Evolutionary conservation across 305 asterid genomes (phyloP).

Genomic region (Andrographis paniculata): DNA sequence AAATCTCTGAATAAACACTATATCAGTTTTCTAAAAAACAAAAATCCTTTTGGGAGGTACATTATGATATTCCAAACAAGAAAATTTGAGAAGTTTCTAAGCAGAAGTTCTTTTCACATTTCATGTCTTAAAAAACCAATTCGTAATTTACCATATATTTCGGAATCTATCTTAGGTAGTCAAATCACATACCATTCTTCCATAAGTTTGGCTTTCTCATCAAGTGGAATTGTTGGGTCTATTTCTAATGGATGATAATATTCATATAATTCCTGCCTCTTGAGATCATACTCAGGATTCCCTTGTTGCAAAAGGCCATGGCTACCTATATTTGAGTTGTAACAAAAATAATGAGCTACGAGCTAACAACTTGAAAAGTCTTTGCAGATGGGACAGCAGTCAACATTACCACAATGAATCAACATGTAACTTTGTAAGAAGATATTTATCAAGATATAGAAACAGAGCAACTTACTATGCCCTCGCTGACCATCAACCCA

Average conservation of each 20-base stretch:
- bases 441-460: slow-evolving; percentile 1
- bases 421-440: neutral
- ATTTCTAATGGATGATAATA: slow-evolving; percentile 85
- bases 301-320: slow-evolving; percentile 75
- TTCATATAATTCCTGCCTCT: slow-evolving; percentile 66
- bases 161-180: no score
- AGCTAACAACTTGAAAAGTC: neutral
- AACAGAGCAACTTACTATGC: slow-evolving; percentile 45
- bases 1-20: no score
- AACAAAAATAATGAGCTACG: neutral
- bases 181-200: slow-evolving; percentile 70
- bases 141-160: no score
- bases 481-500: slow-evolving; percentile 78
- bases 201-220: slow-evolving; percentile 80
- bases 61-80: no score
- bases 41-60: no score
- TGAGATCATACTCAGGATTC: slow-evolving; percentile 63
- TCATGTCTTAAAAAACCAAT: no score
- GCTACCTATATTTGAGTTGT: slow-evolving; percentile 52
- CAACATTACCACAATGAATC: slow-evolving; percentile 11
- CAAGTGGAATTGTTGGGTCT: slow-evolving; percentile 71
- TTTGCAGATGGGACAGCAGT: slow-evolving; percentile 4
- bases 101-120: no score
- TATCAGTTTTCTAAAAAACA: no score
- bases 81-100: no score